Evolutionary conservation across 2,329 filamentous ascomycete genomes (phyloP), one percentile per base, ranked within the genome.

Genomic region (Albifimbria verrucaria): DNA sequence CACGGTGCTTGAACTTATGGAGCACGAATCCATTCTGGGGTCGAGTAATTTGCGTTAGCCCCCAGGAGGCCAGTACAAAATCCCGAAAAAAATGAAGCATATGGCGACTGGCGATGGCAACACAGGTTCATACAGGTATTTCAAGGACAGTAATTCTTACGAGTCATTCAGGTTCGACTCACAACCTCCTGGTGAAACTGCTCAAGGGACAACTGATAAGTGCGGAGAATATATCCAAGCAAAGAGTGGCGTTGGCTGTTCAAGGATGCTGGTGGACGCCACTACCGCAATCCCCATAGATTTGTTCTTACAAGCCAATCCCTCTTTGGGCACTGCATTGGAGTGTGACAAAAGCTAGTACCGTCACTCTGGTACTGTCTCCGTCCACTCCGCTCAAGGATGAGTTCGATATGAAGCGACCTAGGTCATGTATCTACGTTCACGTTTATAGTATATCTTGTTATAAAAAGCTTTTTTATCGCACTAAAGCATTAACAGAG

Each of bases 1-100:
- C 10, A 5, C 50, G 51, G n/a, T 59, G 55, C 28, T 26, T 46
- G 23, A 45, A 59, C 45, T 24, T 59, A 45, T 48, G 52, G 39
- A 52, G 48, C 7, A 53, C 49, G 10, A 50, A 51, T 7, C 52
- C 58, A 12, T 56, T 55, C 32, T 59, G 54, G 53, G 53, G 58
- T 18, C 55, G 44, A 10, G 39, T 50, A 1, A 9, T 59, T 50
- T 59, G 57, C 49, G 50, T 56, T 25, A 51, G 52, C 9, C n/a
- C 49, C 50, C 52, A 21, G 43, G 43, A 6, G 52, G 52, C n/a
- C n/a, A n/a, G n/a, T n/a, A n/a, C n/a, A n/a, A n/a, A n/a, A n/a
- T n/a, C n/a, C n/a, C n/a, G n/a, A n/a, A n/a, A n/a, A n/a, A n/a
- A n/a, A n/a, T n/a, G n/a, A n/a, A n/a, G n/a, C n/a, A n/a, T n/a